These are phyloP conservation scores for Metschnikowia amazonensis DNA, from an alignment of 805 yeast genomes.

Conservation along the genomic window DNA sequence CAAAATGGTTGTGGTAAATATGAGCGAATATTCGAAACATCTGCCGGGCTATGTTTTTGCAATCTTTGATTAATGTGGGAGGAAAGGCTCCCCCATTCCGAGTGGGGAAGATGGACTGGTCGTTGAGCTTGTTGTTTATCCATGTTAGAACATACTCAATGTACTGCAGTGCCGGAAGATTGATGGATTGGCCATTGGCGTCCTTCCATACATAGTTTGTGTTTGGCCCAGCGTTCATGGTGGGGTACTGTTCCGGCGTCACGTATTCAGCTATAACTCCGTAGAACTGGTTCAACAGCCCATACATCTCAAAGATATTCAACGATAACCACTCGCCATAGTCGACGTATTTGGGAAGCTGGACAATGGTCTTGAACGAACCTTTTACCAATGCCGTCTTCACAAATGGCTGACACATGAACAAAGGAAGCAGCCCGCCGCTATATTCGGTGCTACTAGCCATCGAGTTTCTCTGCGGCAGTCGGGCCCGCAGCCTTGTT, in stretches of 20 bases:
- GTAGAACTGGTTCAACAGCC: slow-evolving; percentile 80
- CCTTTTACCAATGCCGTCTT: slow-evolving; percentile 95
- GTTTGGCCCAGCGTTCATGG: slow-evolving; percentile 94
- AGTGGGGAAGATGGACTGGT: slow-evolving; percentile 88
- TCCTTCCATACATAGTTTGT: slow-evolving; percentile 91
- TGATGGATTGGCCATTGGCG: slow-evolving; percentile 67
- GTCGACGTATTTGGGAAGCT: slow-evolving; percentile 91
- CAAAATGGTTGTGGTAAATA: slow-evolving; percentile 91
- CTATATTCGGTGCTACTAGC: slow-evolving; percentile 1
- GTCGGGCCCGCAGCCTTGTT: slow-evolving; percentile 16
- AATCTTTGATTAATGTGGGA: slow-evolving; percentile 72
- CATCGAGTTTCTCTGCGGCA: slow-evolving; percentile 15
- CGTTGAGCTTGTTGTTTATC: slow-evolving; percentile 84
- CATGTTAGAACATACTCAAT: slow-evolving; percentile 89
- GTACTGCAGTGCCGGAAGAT: slow-evolving; percentile 88
- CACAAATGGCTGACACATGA: slow-evolving; percentile 88
- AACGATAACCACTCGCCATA: slow-evolving; percentile 94
- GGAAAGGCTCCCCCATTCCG: slow-evolving; percentile 88
- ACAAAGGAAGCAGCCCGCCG: slow-evolving; percentile 49
- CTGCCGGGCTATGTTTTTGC: slow-evolving; percentile 83
- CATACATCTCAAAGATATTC: slow-evolving; percentile 84
- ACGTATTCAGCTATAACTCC: slow-evolving; percentile 89
- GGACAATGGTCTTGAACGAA: slow-evolving; percentile 92
- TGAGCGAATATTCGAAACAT: slow-evolving; percentile 96
- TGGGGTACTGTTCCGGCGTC: slow-evolving; percentile 83